These are phyloP conservation scores for Pleurotus djamor DNA, from an alignment of 768 basidiomycete species.

Conservation along the genomic window DNA sequence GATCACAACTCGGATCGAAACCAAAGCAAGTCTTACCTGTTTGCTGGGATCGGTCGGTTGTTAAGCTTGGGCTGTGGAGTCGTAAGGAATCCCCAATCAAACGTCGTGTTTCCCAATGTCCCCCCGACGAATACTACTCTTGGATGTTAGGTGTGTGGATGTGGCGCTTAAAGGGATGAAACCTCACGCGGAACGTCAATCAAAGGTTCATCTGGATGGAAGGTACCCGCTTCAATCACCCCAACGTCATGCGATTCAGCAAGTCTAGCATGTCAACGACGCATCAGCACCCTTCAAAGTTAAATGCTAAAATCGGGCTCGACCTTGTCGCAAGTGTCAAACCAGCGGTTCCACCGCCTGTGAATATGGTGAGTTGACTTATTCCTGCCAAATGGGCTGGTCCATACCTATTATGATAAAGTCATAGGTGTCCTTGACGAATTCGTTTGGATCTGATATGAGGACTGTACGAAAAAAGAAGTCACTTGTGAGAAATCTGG, in stretches of 20 bases:
- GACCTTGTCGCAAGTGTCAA: constrained; percentile 14
- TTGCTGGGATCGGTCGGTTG: not conserved
- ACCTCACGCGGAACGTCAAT: constrained; percentile 16
- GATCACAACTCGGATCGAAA: not conserved
- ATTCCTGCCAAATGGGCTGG: not conserved
- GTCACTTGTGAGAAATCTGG: not conserved
- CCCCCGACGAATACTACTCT: not conserved
- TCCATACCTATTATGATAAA: not conserved
- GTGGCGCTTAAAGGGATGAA: not conserved
- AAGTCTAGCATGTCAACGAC: not conserved
- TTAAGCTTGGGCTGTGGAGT: constrained; percentile 10
- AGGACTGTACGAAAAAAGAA: not conserved
- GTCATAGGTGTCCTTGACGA: not conserved
- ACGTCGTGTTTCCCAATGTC: not conserved
- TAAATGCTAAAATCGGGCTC: not conserved
- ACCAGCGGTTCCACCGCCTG: constrained; percentile 17
- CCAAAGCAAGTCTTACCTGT: not conserved
- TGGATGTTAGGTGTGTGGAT: not conserved
- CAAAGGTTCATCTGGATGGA: constrained; percentile 12
- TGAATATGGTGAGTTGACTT: not conserved
- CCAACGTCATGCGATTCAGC: constrained; percentile 12
- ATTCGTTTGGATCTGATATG: not conserved
- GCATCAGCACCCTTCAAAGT: not conserved
- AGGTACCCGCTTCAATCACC: constrained; percentile 17
- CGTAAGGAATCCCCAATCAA: constrained; percentile 14